Evolutionary conservation across 306 rosid genomes (phyloP).

Genomic region (Abrus pulchellus): DNA sequence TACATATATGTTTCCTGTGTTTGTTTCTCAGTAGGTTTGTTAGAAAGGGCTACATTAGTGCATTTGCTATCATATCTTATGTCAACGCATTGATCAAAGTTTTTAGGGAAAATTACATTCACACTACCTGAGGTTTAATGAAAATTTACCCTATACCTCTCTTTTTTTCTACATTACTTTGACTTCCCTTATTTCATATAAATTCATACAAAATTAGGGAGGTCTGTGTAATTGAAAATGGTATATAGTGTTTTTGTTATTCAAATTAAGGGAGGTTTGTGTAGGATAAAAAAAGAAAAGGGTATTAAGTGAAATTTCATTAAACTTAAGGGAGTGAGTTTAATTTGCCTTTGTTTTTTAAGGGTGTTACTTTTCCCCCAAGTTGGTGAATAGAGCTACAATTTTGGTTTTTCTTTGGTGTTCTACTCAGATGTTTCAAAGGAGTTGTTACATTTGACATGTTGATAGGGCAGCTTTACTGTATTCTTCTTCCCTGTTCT

Average conservation of each 20-base stretch:
- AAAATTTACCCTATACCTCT: no score
- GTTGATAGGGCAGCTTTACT: constrained; percentile 18
- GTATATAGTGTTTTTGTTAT: no score
- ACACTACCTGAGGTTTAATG: no score
- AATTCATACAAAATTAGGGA: no score
- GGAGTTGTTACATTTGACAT: constrained; percentile 39
- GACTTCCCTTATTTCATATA: no score
- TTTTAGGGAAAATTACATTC: background rate
- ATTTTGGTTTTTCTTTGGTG: constrained; percentile 39
- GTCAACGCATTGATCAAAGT: constrained; percentile 8
- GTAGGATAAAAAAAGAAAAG: no score
- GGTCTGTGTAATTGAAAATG: no score
- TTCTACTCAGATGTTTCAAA: constrained; percentile 17
- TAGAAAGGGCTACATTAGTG: constrained; percentile 13
- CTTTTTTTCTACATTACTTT: no score
- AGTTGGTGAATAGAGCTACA: constrained; percentile 27
- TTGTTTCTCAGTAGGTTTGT: constrained; percentile 26
- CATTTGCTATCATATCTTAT: constrained; percentile 34
- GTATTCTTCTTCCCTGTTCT: constrained; percentile 32
- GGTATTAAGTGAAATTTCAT: no score
- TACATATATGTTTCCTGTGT: constrained; percentile 30
- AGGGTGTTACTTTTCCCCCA: constrained; percentile 1
- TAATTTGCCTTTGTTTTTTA: no score
- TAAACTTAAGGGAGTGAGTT: no score
- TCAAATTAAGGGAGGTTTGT: no score